Percentiles rank a stretch among this genome's conserved stretches.
phyloP scores from a whole-genome alignment of 495 filamentous ascomycete species.

The Geoglossum glabrum region DNA sequence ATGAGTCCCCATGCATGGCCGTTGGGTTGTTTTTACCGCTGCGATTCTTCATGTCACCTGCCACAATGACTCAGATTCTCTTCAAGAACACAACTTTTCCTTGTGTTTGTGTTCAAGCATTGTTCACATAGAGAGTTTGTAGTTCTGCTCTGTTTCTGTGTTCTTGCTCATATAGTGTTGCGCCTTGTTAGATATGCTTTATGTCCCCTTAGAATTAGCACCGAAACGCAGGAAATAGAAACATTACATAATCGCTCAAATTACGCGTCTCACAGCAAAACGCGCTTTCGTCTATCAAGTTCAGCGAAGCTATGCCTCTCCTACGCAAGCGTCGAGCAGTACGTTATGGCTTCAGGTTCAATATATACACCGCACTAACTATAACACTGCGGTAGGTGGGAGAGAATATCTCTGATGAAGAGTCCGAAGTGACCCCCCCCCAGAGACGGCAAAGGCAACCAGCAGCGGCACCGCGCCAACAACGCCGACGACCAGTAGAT shows the following conservation, averaged over 20 bases:
- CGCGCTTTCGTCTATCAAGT: not conserved
- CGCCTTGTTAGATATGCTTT: not conserved
- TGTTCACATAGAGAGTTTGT: not conserved
- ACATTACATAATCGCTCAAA: not conserved
- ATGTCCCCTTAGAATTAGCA: not conserved
- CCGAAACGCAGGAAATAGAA: not conserved
- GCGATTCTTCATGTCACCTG: not conserved
- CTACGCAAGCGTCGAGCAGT: not conserved
- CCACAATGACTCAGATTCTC: not conserved
- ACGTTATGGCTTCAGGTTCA: not conserved
- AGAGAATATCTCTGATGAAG: not conserved
- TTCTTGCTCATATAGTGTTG: not conserved
- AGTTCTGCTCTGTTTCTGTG: not conserved
- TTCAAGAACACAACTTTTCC: not conserved
- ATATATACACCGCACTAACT: not conserved
- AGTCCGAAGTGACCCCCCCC: not conserved
- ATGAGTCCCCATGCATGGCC: not conserved
- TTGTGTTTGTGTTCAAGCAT: not conserved
- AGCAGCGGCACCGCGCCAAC: not conserved
- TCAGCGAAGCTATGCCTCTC: not conserved
- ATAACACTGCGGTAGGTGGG: not conserved
- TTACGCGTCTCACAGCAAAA: not conserved
- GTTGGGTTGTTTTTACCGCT: not conserved
- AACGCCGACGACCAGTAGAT: slow-evolving; percentile 10
- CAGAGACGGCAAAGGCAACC: not conserved